These are phyloP conservation scores for Pseudoneurospora amorphoporcata DNA, from an alignment of 495 filamentous ascomycete genomes.

Conservation along the genomic window DNA sequence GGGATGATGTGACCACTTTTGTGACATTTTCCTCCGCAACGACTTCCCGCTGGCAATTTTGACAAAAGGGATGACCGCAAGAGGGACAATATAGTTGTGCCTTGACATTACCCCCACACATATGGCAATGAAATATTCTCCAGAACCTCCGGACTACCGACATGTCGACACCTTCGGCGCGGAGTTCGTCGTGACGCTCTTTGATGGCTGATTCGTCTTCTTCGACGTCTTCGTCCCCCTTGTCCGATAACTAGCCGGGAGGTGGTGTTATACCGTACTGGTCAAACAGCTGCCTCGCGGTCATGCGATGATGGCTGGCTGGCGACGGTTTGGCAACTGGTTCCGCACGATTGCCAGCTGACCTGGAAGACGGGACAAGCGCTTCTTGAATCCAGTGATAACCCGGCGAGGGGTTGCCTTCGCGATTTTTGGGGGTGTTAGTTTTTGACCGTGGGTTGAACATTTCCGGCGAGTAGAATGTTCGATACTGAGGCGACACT, in stretches of 20 bases:
- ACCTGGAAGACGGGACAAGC: not conserved
- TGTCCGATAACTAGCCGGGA: constrained; percentile 32
- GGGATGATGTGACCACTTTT: not conserved
- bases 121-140: constrained; percentile 30
- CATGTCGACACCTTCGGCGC: not conserved
- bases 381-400: not conserved
- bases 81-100: constrained; percentile 24
- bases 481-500: not conserved
- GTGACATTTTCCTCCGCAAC: constrained; percentile 9
- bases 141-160: not conserved
- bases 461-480: not conserved
- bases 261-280: constrained; percentile 25
- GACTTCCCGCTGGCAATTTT: constrained; percentile 20
- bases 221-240: constrained; percentile 18
- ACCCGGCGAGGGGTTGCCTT: not conserved
- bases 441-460: not conserved
- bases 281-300: constrained; percentile 24
- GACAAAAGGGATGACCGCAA: constrained; percentile 29
- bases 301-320: not conserved
- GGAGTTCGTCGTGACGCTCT: constrained; percentile 5
- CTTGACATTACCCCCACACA: constrained; percentile 26
- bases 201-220: constrained; percentile 17
- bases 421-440: not conserved
- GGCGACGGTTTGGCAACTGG: not conserved
- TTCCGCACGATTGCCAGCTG: not conserved